Base-by-base conservation (phyloP, 805 yeast genomes). In the Teunomyces aglyptinius region DNA sequence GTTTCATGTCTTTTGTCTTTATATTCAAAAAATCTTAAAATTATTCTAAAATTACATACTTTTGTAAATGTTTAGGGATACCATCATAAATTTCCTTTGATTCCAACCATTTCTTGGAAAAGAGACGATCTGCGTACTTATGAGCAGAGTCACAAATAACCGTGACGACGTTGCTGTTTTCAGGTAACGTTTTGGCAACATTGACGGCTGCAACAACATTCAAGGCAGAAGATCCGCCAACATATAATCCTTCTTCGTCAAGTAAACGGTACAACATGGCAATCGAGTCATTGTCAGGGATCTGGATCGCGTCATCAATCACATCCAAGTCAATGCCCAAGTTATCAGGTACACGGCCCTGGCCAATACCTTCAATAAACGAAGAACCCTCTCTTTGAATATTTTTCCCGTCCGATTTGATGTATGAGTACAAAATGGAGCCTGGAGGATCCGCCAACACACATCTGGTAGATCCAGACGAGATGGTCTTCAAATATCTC, bases 301-400 rank as follows among this genome's bases (percentile, higher is more conserved):
- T 81, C 53, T 79, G 77, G 41, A 87, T 66, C 1, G 97, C 95
- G 55, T 85, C 96, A 61, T 91, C 97, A 31, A 89, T 75, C 27
- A 83, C 64, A 6, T 76, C 84, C 24, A 89, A 70, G 51, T 89
- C 96, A 38, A 81, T 86, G 13, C 73, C 74, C 65, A 91, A 75
- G 65, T 91, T 91, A 52, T 80, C 85, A 5, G 97, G 91, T 57
- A 91, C 85, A 57, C 97, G 78, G 40, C 96, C 96, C 68, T 91
- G 97, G 24, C 97, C 97, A 68, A 91, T 89, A 27, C 97, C 97
- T 70, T 91, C 97, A 24, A 97, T 91, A 65, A 91, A 89, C 0
- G 96, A 86, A 3, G 89, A 81, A 26, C 97, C 97, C 1, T 78
- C 75, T 58, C 90, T 79, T 36, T 81, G 89, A 47, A 85, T 67